phyloP scores from a whole-genome alignment of 148 eudicot genomes.

The Chenopodium formosanum region DNA sequence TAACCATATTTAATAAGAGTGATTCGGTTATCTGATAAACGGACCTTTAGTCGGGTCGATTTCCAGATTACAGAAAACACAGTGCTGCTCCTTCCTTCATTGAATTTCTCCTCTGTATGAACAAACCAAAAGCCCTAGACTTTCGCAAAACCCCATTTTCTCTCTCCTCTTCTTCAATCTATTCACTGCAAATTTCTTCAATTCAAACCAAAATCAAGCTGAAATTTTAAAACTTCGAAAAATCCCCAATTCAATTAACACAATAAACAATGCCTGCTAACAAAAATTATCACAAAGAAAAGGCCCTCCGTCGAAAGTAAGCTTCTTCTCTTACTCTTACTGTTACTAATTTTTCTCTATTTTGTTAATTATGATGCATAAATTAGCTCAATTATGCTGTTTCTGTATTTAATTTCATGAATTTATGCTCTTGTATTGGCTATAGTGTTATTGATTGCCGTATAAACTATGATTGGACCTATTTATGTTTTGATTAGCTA shows the following conservation, averaged over 20 bases:
- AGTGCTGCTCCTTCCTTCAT: neutral
- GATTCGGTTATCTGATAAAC: too few relatives aligned
- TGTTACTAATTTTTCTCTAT: neutral
- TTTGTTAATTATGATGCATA: neutral
- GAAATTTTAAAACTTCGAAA: neutral
- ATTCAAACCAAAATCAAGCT: neutral
- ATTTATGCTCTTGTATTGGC: neutral
- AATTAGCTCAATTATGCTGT: neutral
- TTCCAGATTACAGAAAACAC: neutral
- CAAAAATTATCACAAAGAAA: conserved; percentile 41
- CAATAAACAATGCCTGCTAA: conserved; percentile 36
- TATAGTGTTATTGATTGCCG: neutral
- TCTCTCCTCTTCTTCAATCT: neutral
- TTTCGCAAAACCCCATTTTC: neutral
- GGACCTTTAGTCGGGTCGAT: neutral
- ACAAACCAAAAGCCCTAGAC: neutral
- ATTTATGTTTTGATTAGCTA: neutral
- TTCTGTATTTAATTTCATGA: neutral
- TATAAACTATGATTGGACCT: neutral
- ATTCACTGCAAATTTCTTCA: neutral
- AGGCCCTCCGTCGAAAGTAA: conserved; percentile 41
- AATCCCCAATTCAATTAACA: neutral
- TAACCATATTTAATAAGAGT: too few relatives aligned
- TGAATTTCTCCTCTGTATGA: neutral
- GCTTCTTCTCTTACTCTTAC: neutral